Evolutionary conservation across 352 stramenopile species (phyloP).

Genomic region (Phytophthora litchii): DNA sequence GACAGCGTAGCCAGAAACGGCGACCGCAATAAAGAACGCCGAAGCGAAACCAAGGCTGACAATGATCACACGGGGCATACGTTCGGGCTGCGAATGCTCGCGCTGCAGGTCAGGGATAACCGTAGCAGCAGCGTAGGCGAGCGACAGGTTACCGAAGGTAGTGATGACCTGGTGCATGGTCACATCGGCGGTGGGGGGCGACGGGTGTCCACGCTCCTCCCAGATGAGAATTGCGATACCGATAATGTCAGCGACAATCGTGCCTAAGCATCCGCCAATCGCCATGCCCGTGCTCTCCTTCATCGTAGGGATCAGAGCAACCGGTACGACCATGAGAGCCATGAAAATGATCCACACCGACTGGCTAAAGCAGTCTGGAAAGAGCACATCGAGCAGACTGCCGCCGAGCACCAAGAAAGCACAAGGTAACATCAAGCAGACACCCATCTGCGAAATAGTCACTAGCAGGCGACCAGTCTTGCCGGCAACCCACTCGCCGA

Average conservation of each 20-base stretch:
- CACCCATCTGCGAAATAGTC: constrained; percentile 26
- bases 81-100: constrained; percentile 33
- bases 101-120: constrained; percentile 35
- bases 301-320: constrained; percentile 34
- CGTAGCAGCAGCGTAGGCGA: constrained; percentile 34
- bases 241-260: constrained; percentile 33
- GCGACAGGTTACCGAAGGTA: constrained; percentile 34
- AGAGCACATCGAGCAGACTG: constrained; percentile 31
- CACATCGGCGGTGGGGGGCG: constrained; percentile 19
- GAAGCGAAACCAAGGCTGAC: constrained; percentile 25
- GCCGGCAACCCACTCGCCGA: constrained; percentile 35
- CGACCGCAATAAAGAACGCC: constrained; percentile 27
- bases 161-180: constrained; percentile 31
- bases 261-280: constrained; percentile 28
- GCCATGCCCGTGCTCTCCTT: constrained; percentile 34
- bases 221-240: constrained; percentile 27
- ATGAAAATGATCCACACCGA: constrained; percentile 40
- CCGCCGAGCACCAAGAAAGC: constrained; percentile 35
- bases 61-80: constrained; percentile 36
- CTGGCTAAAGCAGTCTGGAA: constrained; percentile 37
- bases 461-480: constrained; percentile 26
- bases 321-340: constrained; percentile 27
- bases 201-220: constrained; percentile 28
- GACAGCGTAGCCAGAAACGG: constrained; percentile 19
- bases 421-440: constrained; percentile 32